These are phyloP conservation scores for Blumeria hordei DNA, from an alignment of 2,329 filamentous ascomycete species.

Conservation along the genomic window DNA sequence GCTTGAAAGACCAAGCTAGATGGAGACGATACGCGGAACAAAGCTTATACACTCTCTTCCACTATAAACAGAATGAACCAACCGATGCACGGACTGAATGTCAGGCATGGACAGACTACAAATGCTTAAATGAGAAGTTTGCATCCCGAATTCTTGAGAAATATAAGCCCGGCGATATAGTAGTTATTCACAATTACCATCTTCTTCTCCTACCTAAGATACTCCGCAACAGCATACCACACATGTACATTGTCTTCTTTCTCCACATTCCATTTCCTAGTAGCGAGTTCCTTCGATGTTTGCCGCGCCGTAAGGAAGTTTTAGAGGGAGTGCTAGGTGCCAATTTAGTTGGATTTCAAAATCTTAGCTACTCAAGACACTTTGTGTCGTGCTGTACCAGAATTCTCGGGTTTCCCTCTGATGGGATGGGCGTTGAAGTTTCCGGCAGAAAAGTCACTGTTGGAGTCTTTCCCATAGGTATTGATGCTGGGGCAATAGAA, in stretches of 20 bases:
- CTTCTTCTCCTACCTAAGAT: conserved; percentile 74
- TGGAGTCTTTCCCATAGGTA: conserved; percentile 84
- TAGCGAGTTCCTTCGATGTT: conserved; percentile 79
- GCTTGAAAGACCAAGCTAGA: conserved; percentile 56
- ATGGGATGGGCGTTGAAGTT: conserved; percentile 62
- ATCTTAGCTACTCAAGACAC: conserved; percentile 82
- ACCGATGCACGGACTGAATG: conserved; percentile 63
- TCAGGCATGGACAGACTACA: conserved; percentile 76
- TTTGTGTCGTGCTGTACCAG: conserved; percentile 87
- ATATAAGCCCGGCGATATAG: conserved; percentile 80
- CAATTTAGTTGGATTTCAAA: conserved; percentile 89
- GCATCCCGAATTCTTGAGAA: conserved; percentile 69
- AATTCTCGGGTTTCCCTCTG: conserved; percentile 73
- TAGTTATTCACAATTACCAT: conserved; percentile 88
- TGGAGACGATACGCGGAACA: conserved; percentile 85
- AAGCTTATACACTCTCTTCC: conserved; percentile 77
- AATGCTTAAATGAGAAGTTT: conserved; percentile 78
- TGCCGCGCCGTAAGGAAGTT: conserved; percentile 72
- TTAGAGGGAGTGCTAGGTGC: conserved; percentile 73
- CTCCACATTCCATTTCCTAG: conserved; percentile 87
- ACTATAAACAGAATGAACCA: conserved; percentile 88
- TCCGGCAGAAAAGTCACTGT: conserved; percentile 77
- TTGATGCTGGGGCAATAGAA: conserved; percentile 64
- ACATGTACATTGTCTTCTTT: conserved; percentile 88
- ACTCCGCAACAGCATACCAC: conserved; percentile 61